Base-by-base conservation (phyloP, 2,329 filamentous ascomycete species). In the Neofusicoccum cordaticola region DNA sequence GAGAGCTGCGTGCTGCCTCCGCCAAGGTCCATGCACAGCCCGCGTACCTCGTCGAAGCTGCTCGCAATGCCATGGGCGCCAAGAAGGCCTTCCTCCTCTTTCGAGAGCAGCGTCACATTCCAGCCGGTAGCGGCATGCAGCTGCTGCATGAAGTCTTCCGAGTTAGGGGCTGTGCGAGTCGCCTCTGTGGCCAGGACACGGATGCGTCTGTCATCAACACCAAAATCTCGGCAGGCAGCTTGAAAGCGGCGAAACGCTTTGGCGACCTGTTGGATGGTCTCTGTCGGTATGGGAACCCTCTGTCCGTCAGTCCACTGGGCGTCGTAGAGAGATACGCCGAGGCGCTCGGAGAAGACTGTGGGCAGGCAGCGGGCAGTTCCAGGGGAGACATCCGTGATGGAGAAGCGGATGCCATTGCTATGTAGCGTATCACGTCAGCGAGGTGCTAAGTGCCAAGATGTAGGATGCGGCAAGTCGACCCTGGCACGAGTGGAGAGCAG, bases 371-470 rank as follows among this genome's bases (percentile, higher is more conserved):
- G 89, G 27, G 90, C 84, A 44, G 82, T 86, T 3, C 87, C 86
- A 22, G 90, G 88, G 3, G 88, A 85, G n/a, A 96, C 83, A 69
- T 92, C 88, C 8, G 92, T 91, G 71, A 97, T 92, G 50, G 92
- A 94, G 82, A 96, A 96, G 63, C 93, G 91, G 71, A 97, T 94
- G 71, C 93, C 93, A 81, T 97, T 97, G 81, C 92, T 92, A 65
- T 15, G 19, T 4, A 19, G 34, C n/a, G n/a, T 22, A 31, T 22
- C 19, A 52, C n/a, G 17, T 31, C n/a, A 42, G 27, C 3, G 62
- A 13, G 4, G 9, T 17, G 45, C 19, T 34, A 12, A 8, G 17
- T 37, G 9, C 4, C n/a, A 37, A 17, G 5, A 4, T 22, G 22
- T 22, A 22, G 22, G 22, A 22, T 22, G 22, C 22, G 22, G 22